phyloP scores from a whole-genome alignment of 2,329 filamentous ascomycete genomes.

The Hypocrella siamensis region DNA sequence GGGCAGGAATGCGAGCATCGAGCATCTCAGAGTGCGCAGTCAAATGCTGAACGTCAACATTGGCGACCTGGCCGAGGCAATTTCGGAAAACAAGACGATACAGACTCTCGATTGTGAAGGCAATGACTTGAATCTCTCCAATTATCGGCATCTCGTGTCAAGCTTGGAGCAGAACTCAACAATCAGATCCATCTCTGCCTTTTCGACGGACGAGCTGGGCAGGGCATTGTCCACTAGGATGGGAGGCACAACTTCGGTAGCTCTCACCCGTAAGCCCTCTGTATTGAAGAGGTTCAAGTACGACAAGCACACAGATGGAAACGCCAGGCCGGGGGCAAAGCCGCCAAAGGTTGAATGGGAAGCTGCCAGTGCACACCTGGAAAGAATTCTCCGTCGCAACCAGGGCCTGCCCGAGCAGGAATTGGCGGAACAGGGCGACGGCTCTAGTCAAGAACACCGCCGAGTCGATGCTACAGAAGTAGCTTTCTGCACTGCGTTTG shows the following conservation, averaged over 20 bases:
- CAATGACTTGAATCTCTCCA: slow-evolving; percentile 38
- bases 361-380: slow-evolving; percentile 15
- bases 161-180: slow-evolving; percentile 25
- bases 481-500: slow-evolving; percentile 17
- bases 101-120: slow-evolving; percentile 37
- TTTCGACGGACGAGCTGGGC: slow-evolving; percentile 20
- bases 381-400: slow-evolving; percentile 20
- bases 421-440: slow-evolving; percentile 9
- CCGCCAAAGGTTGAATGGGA: slow-evolving; percentile 25
- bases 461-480: slow-evolving; percentile 10
- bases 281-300: slow-evolving; percentile 17
- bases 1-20: slow-evolving; percentile 24
- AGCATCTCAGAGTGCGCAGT: slow-evolving; percentile 38
- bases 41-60: slow-evolving; percentile 39
- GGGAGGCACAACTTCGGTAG: slow-evolving; percentile 12
- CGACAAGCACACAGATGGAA: slow-evolving; percentile 13
- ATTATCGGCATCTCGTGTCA: slow-evolving; percentile 29
- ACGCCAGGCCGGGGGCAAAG: slow-evolving; percentile 18
- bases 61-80: slow-evolving; percentile 33
- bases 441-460: slow-evolving; percentile 8
- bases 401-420: slow-evolving; percentile 11
- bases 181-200: slow-evolving; percentile 28
- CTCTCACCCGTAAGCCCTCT: slow-evolving; percentile 15
- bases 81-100: slow-evolving; percentile 31
- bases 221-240: slow-evolving; percentile 18